These are phyloP conservation scores for Aspergillus coremiiformis DNA, from an alignment of 495 filamentous ascomycete genomes.

Conservation along the genomic window DNA sequence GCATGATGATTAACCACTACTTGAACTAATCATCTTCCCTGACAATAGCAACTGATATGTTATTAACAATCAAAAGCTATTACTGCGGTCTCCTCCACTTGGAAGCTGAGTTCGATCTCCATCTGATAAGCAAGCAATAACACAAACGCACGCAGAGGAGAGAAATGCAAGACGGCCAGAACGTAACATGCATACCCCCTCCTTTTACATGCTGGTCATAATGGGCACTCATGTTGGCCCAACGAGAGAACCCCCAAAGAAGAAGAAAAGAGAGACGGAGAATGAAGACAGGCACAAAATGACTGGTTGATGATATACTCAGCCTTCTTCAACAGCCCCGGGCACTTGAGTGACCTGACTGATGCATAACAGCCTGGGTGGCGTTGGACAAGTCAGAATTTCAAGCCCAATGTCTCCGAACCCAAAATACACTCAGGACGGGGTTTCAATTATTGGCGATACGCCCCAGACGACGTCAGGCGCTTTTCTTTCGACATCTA, in stretches of 20 bases:
- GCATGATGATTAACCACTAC: slow-evolving; percentile 5
- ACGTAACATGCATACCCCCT: not conserved
- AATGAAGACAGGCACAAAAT: not conserved
- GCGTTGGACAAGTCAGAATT: slow-evolving; percentile 15
- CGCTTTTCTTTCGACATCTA: not conserved
- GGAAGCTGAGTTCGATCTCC: not conserved
- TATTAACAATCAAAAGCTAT: not conserved
- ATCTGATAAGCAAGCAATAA: not conserved
- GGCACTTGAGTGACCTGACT: not conserved
- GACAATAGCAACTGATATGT: not conserved
- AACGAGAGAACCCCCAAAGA: not conserved
- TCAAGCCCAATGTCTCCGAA: not conserved
- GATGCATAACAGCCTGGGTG: slow-evolving; percentile 8
- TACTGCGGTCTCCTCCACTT: not conserved
- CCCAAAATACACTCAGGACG: not conserved
- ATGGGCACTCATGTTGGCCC: not conserved
- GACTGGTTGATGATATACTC: not conserved
- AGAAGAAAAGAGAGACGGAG: not conserved
- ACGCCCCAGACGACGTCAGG: not conserved
- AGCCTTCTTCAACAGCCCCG: not conserved
- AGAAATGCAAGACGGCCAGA: not conserved
- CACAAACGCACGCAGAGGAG: not conserved
- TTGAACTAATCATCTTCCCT: not conserved
- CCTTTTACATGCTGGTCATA: not conserved
- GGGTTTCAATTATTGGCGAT: not conserved